Evolutionary conservation across 179 eudicot genomes (phyloP), one percentile per base, ranked within the genome.

Genomic region (Camellia oleifera): DNA sequence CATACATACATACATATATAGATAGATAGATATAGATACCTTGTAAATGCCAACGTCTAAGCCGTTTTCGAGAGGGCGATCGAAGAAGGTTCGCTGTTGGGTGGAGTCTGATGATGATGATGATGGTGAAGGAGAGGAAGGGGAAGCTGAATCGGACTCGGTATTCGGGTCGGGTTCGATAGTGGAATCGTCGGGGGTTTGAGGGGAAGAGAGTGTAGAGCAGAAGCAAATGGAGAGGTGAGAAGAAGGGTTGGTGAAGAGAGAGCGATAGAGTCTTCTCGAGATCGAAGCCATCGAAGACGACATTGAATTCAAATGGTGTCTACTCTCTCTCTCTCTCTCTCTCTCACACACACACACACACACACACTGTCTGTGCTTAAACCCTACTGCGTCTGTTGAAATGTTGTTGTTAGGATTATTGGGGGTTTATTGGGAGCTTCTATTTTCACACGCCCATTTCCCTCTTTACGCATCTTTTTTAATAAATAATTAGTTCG

Each of bases 21-120:
- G 20, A 61, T 3, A 77, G 40, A 3, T 13, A 7, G 7, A 45
- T 7, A 40, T 32, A 63, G 66, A 44, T 77, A 91, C 94, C 94
- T 88, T 93, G 82, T 84, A 92, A 83, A 92, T 67, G 84, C 98
- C 97, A 3, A 63, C 63, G 56, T 93, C 97, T 0, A 92, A 68
- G 74, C 96, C 96, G 70, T 83, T 87, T 48, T 92, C 94, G 65
- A 93, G 87, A 23, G 82, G 80, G 4, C 77, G 77, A 10, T 86
- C 83, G 20, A 7, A 32, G 11, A 40, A 44, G 23, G 8, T 3
- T 60, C 71, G 84, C 0, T 23, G 74, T 17, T 73, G 82, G 44
- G 79, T 48, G 7, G 69, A 23, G 8, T 76, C 82, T 26, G 83
- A 23, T 15, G 81, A 23, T 7, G n/a, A n/a, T n/a, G 80, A 23